Evolutionary conservation across 1,139 yeast species (phyloP), one percentile per base, ranked within the genome.

Genomic region (Pneumocystis sp.): DNA sequence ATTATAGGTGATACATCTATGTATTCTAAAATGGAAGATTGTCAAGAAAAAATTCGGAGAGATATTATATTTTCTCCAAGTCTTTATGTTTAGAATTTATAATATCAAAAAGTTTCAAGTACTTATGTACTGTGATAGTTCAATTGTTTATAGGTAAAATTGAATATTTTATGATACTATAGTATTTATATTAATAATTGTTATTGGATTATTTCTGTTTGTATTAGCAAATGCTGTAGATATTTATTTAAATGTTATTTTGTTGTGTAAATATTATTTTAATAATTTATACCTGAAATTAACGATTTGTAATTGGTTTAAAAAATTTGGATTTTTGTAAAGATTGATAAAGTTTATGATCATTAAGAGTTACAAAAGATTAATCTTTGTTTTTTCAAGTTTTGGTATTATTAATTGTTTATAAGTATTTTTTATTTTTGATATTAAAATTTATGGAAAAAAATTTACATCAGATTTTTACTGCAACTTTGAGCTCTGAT

Each of bases 31-130:
- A 89, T 95, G 95, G 81, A 84, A 35, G 86, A 84, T 68, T 97
- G 97, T 0, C 98, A 93, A 76, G 98, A 93, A 74, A 83, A 84
- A 75, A 93, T 93, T 74, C 93, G 93, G 76, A 83, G 99, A 72
- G 98, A 93, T 75, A 93, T 93, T 71, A 97, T 95, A 0, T 95
- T 95, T 76, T 95, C 97, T 75, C 97, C 98, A 3, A 89, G 96
- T 67, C 81, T 95, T 69, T 93, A 95, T 75, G 79, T 93, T 70
- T 90, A 80, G 12, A 59, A 59, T 42, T 39, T 3, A 29, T 21
- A 29, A 10, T 40, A 29, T 21, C 25, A 50, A 4, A 50, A 21
- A 44, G 57, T 61, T 50, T 31, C 34, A 31, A 31, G 34, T 31
- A 31, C 34, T 31, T 31, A 31, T 31, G 4, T 31, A n/a, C 34